phyloP scores from a whole-genome alignment of 192 early-diverging fungal species.

The Coemansia sp. region DNA sequence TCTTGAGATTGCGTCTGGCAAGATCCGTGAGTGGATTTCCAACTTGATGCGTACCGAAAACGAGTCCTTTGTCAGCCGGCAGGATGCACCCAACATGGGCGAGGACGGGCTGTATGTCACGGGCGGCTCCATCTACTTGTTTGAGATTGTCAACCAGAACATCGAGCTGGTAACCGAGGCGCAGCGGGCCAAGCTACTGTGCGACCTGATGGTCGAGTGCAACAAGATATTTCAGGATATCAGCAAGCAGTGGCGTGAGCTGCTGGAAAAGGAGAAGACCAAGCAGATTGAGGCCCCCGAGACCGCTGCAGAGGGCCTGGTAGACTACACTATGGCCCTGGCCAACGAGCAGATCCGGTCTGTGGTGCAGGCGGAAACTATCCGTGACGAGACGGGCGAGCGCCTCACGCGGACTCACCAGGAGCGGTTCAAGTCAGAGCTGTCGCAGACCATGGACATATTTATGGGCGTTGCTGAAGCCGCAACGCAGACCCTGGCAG shows the following conservation, averaged over 20 bases:
- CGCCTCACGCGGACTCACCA: slow-evolving; percentile 61
- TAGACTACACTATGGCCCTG: slow-evolving; percentile 94
- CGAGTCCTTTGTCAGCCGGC: slow-evolving; percentile 62
- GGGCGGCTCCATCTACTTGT: slow-evolving; percentile 76
- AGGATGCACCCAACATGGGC: slow-evolving; percentile 70
- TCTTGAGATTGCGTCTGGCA: slow-evolving; percentile 81
- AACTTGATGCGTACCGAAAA: slow-evolving; percentile 88
- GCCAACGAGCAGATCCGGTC: slow-evolving; percentile 92
- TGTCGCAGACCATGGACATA: slow-evolving; percentile 78
- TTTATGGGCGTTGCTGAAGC: slow-evolving; percentile 87
- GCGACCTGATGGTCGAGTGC: slow-evolving; percentile 81
- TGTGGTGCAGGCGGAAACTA: slow-evolving; percentile 86
- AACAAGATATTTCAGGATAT: slow-evolving; percentile 77
- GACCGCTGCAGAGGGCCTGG: slow-evolving; percentile 79
- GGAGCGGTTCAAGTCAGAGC: slow-evolving; percentile 59
- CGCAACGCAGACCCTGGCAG: slow-evolving; percentile 71
- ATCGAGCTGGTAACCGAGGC: slow-evolving; percentile 83
- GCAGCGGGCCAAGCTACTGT: slow-evolving; percentile 85
- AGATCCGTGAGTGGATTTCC: slow-evolving; percentile 86
- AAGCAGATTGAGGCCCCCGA: slow-evolving; percentile 75
- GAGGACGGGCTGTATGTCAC: slow-evolving; percentile 78
- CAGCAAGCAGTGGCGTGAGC: slow-evolving; percentile 76
- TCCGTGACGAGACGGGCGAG: slow-evolving; percentile 59
- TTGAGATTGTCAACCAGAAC: slow-evolving; percentile 98
- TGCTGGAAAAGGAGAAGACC: slow-evolving; percentile 71